phyloP scores from a whole-genome alignment of 495 filamentous ascomycete species.

The Bombardia bombarda region DNA sequence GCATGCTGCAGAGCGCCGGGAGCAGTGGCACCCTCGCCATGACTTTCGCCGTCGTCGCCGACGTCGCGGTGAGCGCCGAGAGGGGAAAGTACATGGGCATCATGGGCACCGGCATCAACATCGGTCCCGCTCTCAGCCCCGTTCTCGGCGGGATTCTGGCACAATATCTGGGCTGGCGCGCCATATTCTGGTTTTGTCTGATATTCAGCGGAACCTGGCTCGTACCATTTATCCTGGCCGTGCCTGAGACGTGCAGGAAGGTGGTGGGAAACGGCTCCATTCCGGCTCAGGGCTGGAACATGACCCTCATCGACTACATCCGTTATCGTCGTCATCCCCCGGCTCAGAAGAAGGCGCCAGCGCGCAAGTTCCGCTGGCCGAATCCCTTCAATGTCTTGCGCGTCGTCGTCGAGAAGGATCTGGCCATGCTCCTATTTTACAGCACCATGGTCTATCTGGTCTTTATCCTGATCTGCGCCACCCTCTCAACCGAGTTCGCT shows the following conservation, averaged over 20 bases:
- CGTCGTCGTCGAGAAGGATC: slow-evolving; percentile 60
- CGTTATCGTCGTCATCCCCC: slow-evolving; percentile 17
- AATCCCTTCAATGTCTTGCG: slow-evolving; percentile 62
- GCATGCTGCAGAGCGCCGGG: slow-evolving; percentile 56
- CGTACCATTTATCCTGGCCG: slow-evolving; percentile 41
- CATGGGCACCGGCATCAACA: slow-evolving; percentile 39
- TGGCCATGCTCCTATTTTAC: slow-evolving; percentile 32
- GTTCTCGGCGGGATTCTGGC: slow-evolving; percentile 58
- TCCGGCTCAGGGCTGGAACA: slow-evolving; percentile 47
- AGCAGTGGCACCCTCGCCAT: slow-evolving; percentile 50
- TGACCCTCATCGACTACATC: slow-evolving; percentile 36
- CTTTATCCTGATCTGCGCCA: slow-evolving; percentile 40
- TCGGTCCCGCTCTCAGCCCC: slow-evolving; percentile 52
- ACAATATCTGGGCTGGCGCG: slow-evolving; percentile 59
- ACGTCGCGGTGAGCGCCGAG: slow-evolving; percentile 50
- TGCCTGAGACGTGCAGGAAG: slow-evolving; percentile 63
- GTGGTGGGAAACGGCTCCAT: slow-evolving; percentile 67
- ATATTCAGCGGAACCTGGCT: slow-evolving; percentile 49
- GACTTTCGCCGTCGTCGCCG: slow-evolving; percentile 52
- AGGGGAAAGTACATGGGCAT: slow-evolving; percentile 54
- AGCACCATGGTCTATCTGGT: slow-evolving; percentile 45
- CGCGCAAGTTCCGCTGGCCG: slow-evolving; percentile 51
- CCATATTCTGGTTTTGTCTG: slow-evolving; percentile 68
- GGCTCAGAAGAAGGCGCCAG: slow-evolving; percentile 2
- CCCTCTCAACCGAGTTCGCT: slow-evolving; percentile 51